Base-by-base conservation (phyloP, 306 rosid species). In the Glycine soja region DNA sequence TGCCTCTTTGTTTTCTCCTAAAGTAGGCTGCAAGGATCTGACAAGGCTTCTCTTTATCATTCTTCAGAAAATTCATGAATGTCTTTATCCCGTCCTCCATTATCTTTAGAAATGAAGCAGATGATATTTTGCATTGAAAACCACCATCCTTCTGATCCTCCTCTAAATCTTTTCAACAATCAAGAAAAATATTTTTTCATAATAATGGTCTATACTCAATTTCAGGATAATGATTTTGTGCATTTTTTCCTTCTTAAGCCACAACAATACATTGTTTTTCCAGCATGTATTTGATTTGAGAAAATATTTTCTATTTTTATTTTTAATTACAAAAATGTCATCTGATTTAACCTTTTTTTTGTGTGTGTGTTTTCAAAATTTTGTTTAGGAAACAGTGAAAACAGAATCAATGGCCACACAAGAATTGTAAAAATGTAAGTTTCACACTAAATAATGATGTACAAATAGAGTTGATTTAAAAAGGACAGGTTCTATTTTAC, bases 21-120 rank as follows among this genome's bases (percentile, higher is more conserved):
- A 95, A 89, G 84, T 89, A 89, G 30, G 95, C 76, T 77, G 90
- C 78, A 67, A 93, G 65, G 50, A 91, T 76, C 65, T 93, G 90
- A 85, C 92, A 90, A 0, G 97, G 85, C 42, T 86, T 95, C 66
- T 90, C 95, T 85, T 81, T 93, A 69, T 95, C 99, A 64, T 89
- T 92, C 82, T 93, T 93, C 42, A 95, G 86, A 87, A 95, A 95
- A 74, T 90, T 86, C 97, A 93, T 91, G 90, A 91, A 95, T 67
- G 97, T 95, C 51, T 90, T 87, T 58, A 95, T 93, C 56, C 99
- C 93, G 16, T 89, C 95, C 79, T 95, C 97, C 97, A 95, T 91
- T 86, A 93, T 91, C 88, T 81, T 87, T 10, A 91, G 86, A 85
- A 93, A 95, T 58, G 91, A 85, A 18, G 88, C 83, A 24, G 97